phyloP scores from a whole-genome alignment of 352 stramenopile genomes.

The Phytophthora multivora region DNA sequence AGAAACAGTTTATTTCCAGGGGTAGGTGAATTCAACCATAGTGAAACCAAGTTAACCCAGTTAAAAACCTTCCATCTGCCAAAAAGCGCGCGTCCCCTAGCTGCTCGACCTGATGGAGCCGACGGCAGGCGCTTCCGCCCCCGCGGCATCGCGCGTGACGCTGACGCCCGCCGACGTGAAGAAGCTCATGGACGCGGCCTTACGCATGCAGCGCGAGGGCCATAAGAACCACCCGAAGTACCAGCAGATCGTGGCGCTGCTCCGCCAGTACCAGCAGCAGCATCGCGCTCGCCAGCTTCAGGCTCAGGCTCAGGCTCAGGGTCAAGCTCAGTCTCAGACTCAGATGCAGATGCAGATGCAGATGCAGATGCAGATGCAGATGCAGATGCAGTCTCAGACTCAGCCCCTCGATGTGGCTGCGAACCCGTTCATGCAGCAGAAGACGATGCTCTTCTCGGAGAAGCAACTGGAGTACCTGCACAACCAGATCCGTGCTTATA shows the following conservation, averaged over 20 bases:
- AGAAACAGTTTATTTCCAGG: not conserved
- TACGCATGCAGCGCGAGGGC: constrained; percentile 79
- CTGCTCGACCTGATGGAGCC: constrained; percentile 17
- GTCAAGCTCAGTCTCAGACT: constrained; percentile 33
- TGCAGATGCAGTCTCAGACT: not conserved
- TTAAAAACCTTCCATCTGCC: not conserved
- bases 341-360: constrained; percentile 18
- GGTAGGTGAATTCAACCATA: not conserved
- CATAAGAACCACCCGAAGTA: constrained; percentile 87
- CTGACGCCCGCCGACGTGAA: constrained; percentile 75
- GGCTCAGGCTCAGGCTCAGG: constrained; percentile 29
- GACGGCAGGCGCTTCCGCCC: not conserved
- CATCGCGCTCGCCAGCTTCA: constrained; percentile 34
- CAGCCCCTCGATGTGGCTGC: constrained; percentile 50
- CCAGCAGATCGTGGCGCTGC: constrained; percentile 77
- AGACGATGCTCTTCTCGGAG: constrained; percentile 79
- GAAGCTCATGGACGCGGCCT: constrained; percentile 84
- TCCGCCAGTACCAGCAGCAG: constrained; percentile 80
- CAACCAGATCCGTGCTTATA: constrained; percentile 87
- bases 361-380: no score
- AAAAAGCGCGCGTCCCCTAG: not conserved
- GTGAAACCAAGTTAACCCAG: constrained; percentile 18
- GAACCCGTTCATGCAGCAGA: constrained; percentile 71
- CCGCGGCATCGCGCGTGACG: constrained; percentile 22
- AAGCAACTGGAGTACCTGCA: constrained; percentile 86